Percentiles rank a stretch among this genome's conserved stretches.
Conservation (phyloP, 2,329 filamentous ascomycete genomes). For the Diaporthe sp. region DNA sequence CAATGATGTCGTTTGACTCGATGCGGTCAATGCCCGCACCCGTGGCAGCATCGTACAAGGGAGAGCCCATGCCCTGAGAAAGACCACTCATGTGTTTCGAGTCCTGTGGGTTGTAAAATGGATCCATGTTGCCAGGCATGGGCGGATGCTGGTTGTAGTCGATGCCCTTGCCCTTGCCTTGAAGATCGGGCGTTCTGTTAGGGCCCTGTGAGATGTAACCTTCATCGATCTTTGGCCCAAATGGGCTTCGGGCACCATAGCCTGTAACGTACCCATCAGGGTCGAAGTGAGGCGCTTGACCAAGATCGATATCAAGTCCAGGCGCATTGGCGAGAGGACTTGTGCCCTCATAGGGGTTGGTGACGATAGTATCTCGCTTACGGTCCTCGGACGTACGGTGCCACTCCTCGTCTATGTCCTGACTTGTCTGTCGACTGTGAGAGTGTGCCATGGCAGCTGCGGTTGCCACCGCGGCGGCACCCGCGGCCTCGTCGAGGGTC, state of each 20-base stretch:
- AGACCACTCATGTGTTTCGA: constrained; percentile 84
- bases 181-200: constrained; percentile 67
- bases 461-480: constrained; percentile 67
- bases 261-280: constrained; percentile 56
- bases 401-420: constrained; percentile 76
- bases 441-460: constrained; percentile 60
- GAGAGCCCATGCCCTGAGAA: constrained; percentile 91
- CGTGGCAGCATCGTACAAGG: constrained; percentile 90
- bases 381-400: constrained; percentile 72
- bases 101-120: constrained; percentile 74
- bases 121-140: constrained; percentile 71
- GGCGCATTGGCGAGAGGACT: constrained; percentile 72
- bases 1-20: constrained; percentile 95
- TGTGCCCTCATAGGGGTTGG: constrained; percentile 76
- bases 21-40: constrained; percentile 92
- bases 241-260: constrained; percentile 69
- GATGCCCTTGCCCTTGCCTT: constrained; percentile 69
- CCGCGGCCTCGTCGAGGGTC: constrained; percentile 60
- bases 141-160: constrained; percentile 67
- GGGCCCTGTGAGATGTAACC: constrained; percentile 88
- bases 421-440: constrained; percentile 67
- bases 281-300: constrained; percentile 49
- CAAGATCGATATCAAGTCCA: constrained; percentile 52
- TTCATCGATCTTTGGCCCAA: constrained; percentile 79
- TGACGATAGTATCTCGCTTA: constrained; percentile 76